These are phyloP conservation scores for Kwoniella heveanensis DNA, from an alignment of 768 basidiomycete genomes.

Conservation along the genomic window DNA sequence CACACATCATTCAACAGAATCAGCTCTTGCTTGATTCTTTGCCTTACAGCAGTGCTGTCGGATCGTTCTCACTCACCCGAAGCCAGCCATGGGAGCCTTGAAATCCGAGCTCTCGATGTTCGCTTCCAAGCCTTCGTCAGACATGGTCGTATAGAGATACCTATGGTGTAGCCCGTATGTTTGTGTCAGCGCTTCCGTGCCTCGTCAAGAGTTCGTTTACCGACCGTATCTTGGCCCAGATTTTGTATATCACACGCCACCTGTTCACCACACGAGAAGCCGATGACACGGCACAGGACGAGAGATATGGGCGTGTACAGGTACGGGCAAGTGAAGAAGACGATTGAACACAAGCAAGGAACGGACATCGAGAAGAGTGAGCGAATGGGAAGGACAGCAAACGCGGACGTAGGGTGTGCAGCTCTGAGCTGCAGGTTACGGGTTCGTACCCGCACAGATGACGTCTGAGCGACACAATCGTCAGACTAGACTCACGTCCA, in stretches of 20 bases:
- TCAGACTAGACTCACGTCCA: constrained; percentile 99
- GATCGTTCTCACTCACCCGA: constrained; percentile 47
- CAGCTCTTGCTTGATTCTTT: too few species aligned
- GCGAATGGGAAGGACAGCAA: neutral
- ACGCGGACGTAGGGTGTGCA: too few species aligned
- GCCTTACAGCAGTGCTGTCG: too few species aligned
- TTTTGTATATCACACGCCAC: neutral
- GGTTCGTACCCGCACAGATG: too few species aligned
- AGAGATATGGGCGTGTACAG: neutral
- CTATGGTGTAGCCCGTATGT: constrained; percentile 13
- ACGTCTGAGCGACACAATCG: too few species aligned
- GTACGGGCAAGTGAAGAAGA: neutral
- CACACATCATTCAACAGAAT: too few species aligned
- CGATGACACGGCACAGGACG: neutral
- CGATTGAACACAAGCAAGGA: neutral
- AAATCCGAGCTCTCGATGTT: constrained; percentile 66
- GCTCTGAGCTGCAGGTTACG: too few species aligned
- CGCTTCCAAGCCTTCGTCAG: constrained; percentile 70
- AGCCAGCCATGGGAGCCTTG: constrained; percentile 97
- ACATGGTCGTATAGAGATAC: constrained; percentile 58
- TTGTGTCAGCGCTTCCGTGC: neutral
- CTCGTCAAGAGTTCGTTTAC: neutral
- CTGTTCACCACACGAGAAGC: neutral
- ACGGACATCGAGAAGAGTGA: neutral
- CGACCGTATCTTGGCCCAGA: constrained; percentile 11